Evolutionary conservation across 768 basidiomycete species (phyloP), one percentile per base, ranked within the genome.

Genomic region (Lactarius hengduanensis): DNA sequence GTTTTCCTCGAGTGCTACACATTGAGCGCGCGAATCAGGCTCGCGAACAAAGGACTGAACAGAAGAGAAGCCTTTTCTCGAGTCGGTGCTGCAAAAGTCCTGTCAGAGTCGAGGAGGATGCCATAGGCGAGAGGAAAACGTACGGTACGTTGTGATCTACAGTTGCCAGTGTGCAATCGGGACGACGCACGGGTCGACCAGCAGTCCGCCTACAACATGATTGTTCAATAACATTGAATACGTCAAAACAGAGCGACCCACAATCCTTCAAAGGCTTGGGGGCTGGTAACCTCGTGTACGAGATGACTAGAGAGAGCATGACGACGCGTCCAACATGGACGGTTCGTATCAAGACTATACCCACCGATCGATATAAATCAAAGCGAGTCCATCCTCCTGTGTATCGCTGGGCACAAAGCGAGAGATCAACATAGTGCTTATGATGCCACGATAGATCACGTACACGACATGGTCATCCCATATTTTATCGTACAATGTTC

Each of bases 381-480:
- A 83, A 7, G 91, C 87, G 57, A 90, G 81, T 57, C 90, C 92
- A 72, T 91, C 87, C 54, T 90, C 85, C 70, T 90, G 86, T 65
- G 83, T 76, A 73, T 90, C 84, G 43, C 92, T 93, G 72, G 55
- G 70, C 55, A 36, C 16, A 50, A 20, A 28, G 11, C 13, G 20
- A 67, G 32, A 16, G n/a, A 26, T 67, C n/a, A 66, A 47, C 3
- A 30, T 22, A 9, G 41, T 16, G n/a, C 55, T 0, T 5, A n/a
- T 16, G 22, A 41, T 7, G 32, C 34, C 2, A 34, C 6, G 3
- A 30, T 13, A 32, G 11, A 26, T 55, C 13, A 71, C 91, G 68
- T 72, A 94, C 87, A 98, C 90, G 74, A 96, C 86, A 79, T 98
- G 96, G 76, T 98, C 94, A 71, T 97, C 94, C 88, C 92, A 97